phyloP scores from a whole-genome alignment of 108 stramenopile species.

The Cylindrotheca closterium region DNA sequence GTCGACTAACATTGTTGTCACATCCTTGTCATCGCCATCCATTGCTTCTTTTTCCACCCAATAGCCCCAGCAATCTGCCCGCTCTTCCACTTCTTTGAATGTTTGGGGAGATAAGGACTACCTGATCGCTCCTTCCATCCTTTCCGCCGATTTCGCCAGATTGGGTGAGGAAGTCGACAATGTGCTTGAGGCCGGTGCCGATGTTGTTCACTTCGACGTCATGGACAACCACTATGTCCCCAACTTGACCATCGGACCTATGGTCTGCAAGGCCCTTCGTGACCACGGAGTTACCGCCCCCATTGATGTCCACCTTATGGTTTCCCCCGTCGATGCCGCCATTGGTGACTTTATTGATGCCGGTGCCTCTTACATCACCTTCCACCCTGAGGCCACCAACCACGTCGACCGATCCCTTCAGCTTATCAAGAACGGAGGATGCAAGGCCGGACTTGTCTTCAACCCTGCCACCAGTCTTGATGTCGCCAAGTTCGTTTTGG shows the following conservation, averaged over 20 bases:
- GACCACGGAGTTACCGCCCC: constrained; percentile 97
- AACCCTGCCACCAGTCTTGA: constrained; percentile 96
- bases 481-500: constrained; percentile 86
- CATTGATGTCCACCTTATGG: constrained; percentile 99
- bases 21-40: too few species aligned
- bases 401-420: constrained; percentile 96
- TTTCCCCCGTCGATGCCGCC: constrained; percentile 92
- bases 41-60: too few species aligned
- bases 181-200: constrained; percentile 95
- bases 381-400: constrained; percentile 97
- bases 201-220: constrained; percentile 98
- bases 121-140: constrained; percentile 98
- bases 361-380: constrained; percentile 98
- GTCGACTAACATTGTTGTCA: too few species aligned
- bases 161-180: constrained; percentile 98
- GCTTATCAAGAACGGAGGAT: constrained; percentile 92
- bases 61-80: constrained; percentile 19
- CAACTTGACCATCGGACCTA: constrained; percentile 98
- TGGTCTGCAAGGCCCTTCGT: constrained; percentile 98
- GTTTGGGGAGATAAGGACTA: constrained; percentile 95
- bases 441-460: constrained; percentile 98
- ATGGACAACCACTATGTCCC: constrained; percentile 99
- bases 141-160: constrained; percentile 96
- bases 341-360: constrained; percentile 94
- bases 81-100: constrained; percentile 51